A percentile compares a stretch with the other conserved stretches of the same genome.
phyloP scores from a whole-genome alignment of 2,329 filamentous ascomycete genomes.

The Phoma sp. region DNA sequence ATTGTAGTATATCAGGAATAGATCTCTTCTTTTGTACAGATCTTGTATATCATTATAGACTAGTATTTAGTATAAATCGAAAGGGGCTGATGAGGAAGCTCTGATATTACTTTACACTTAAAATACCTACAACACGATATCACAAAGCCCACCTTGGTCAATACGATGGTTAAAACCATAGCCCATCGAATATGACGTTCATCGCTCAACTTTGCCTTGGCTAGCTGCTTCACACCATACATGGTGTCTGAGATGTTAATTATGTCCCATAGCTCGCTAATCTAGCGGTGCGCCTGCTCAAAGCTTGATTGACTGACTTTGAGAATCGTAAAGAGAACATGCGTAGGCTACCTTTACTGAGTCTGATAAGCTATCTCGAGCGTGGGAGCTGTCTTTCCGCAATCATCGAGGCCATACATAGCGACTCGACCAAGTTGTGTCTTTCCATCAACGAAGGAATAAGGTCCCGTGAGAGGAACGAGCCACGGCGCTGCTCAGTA shows the following conservation, averaged over 20 bases:
- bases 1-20: too few relatives aligned
- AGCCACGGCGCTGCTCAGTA: neutral
- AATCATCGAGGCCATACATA: slow-evolving; percentile 2
- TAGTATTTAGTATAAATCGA: too few relatives aligned
- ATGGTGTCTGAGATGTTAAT: slow-evolving; percentile 13
- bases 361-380: neutral
- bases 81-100: too few relatives aligned
- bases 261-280: neutral
- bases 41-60: too few relatives aligned
- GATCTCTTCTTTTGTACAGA: too few relatives aligned
- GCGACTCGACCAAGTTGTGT: neutral
- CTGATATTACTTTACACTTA: too few relatives aligned
- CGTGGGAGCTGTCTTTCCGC: slow-evolving; percentile 3
- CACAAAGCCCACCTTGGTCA: too few relatives aligned
- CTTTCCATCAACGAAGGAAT: neutral
- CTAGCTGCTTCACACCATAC: slow-evolving; percentile 33
- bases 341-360: neutral
- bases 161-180: too few relatives aligned
- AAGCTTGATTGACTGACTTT: neutral
- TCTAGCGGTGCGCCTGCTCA: slow-evolving; percentile 1
- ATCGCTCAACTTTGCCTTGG: neutral
- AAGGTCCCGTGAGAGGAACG: neutral
- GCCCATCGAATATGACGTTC: too few relatives aligned
- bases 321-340: neutral
- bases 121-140: too few relatives aligned